Evolutionary conservation across 768 basidiomycete genomes (phyloP), one percentile per base, ranked within the genome.

Genomic region (Leccinum obscurum): DNA sequence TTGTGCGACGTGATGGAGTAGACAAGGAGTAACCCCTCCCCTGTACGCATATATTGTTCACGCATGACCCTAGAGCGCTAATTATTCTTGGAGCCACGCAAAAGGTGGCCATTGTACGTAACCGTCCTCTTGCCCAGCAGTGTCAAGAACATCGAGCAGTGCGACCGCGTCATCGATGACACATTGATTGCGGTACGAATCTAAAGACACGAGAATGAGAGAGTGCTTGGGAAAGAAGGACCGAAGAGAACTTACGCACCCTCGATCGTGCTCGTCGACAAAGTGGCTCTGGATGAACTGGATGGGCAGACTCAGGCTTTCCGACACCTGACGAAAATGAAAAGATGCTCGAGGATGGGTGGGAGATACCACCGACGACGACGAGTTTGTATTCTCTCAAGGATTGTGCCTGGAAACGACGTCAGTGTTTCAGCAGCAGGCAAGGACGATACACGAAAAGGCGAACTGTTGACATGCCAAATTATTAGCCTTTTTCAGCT

Each of bases 141-240:
- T 98, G 78, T 97, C 95, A 62, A 98, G 85, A 56, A 98, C 95
- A 72, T 98, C 95, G 58, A 97, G 86, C 54, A 97, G 82, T 20
- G 95, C 95, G 20, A 97, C 93, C 76, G 97, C 93, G n/a, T 96
- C 95, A 76, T 98, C 95, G 65, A 98, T 93, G 34, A 96, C 88
- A 64, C 93, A 95, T 72, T 96, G 95, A 74, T 97, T 98, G 65
- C 96, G 83, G 78, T 98, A 98, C 52, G 95, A 97, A 73, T 98
- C 95, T 94, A 54, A 28, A 22, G 52, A 53, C 44, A 28, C 28
- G 51, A 35, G 32, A 44, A 44, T 51, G 41, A 53, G 52, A 54
- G 15, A n/a, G 56, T 53, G 60, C 28, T 54, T 3, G 17, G 37
- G 37, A 30, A 52, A 34, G 32, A 34, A 30, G 57, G 26, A 30